Conservation (phyloP, 306 rosid genomes). For the Herpetospermum pedunculosum region DNA sequence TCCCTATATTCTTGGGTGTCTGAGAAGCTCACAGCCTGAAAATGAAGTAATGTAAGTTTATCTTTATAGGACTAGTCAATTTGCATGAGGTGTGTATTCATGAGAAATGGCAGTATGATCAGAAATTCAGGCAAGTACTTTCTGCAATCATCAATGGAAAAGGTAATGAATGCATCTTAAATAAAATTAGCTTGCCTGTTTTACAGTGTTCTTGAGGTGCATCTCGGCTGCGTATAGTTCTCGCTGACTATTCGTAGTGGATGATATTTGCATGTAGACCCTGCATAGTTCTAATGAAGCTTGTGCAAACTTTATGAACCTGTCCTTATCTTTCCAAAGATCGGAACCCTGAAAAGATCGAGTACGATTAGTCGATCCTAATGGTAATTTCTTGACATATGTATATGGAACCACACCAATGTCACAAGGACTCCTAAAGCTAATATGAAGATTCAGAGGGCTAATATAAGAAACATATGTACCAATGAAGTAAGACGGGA, state of each 20-base stretch:
- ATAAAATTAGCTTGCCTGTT: conserved; percentile 50
- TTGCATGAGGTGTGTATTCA: background rate
- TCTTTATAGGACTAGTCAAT: background rate
- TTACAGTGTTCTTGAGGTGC: conserved; percentile 72
- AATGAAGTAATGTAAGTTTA: conserved; percentile 14
- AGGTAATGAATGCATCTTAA: background rate
- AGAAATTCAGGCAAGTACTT: background rate
- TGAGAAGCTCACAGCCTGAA: conserved; percentile 44
- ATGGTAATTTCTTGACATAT: background rate
- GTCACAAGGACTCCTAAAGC: background rate
- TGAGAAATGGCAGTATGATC: background rate
- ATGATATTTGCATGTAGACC: conserved; percentile 61
- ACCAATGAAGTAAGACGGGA: background rate
- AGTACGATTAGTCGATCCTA: background rate
- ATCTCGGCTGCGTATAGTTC: conserved; percentile 69
- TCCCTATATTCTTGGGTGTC: conserved; percentile 48
- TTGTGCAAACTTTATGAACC: conserved; percentile 58
- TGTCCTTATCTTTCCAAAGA: conserved; percentile 61
- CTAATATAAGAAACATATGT: background rate
- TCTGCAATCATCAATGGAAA: background rate
- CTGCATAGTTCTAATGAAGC: conserved; percentile 84
- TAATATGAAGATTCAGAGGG: background rate
- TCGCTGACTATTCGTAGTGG: conserved; percentile 44
- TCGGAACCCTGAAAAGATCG: conserved; percentile 60
- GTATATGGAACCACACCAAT: background rate